Percentiles rank a stretch among this genome's conserved stretches.
Conservation (phyloP, 2,329 filamentous ascomycete genomes). For the Pseudogymnoascus sp. region DNA sequence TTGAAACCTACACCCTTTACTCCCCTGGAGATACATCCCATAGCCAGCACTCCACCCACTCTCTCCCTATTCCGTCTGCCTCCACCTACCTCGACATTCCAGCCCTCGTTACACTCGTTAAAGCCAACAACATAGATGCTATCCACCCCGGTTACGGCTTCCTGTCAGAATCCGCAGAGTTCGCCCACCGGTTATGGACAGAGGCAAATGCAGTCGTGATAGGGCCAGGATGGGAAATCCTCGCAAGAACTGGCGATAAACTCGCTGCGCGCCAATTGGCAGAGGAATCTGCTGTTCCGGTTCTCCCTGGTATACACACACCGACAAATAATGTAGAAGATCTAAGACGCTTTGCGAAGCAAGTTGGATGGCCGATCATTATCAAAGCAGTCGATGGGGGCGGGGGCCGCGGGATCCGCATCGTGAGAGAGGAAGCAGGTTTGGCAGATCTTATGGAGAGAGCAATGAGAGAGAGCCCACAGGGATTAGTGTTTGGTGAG, state of each 20-base stretch:
- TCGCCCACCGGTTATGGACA: conserved; percentile 56
- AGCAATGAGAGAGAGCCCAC: conserved; percentile 54
- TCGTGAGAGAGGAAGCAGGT: conserved; percentile 41
- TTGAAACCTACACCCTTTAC: conserved; percentile 48
- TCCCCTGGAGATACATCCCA: conserved; percentile 47
- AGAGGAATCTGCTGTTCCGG: conserved; percentile 54
- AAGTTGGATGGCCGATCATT: conserved; percentile 38
- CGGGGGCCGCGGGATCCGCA: conserved; percentile 56
- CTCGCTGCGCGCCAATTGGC: conserved; percentile 57
- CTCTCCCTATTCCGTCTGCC: conserved; percentile 41
- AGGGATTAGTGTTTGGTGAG: conserved; percentile 48
- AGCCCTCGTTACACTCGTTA: conserved; percentile 37
- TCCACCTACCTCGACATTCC: conserved; percentile 44
- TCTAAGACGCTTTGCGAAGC: conserved; percentile 39
- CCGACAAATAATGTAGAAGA: conserved; percentile 53
- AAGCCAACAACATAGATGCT: conserved; percentile 46
- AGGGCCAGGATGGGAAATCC: conserved; percentile 44
- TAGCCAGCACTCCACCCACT: conserved; percentile 37
- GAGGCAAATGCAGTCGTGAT: conserved; percentile 63
- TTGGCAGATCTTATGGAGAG: conserved; percentile 42
- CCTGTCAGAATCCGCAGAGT: conserved; percentile 60
- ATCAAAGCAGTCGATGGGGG: conserved; percentile 55
- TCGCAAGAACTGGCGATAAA: conserved; percentile 30
- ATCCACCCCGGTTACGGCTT: conserved; percentile 68
- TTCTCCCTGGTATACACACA: conserved; percentile 62